Evolutionary conservation across 176 grass and related monocot genomes (phyloP), one percentile per base, ranked within the genome.

Genomic region (Hyparrhenia diplandra): DNA sequence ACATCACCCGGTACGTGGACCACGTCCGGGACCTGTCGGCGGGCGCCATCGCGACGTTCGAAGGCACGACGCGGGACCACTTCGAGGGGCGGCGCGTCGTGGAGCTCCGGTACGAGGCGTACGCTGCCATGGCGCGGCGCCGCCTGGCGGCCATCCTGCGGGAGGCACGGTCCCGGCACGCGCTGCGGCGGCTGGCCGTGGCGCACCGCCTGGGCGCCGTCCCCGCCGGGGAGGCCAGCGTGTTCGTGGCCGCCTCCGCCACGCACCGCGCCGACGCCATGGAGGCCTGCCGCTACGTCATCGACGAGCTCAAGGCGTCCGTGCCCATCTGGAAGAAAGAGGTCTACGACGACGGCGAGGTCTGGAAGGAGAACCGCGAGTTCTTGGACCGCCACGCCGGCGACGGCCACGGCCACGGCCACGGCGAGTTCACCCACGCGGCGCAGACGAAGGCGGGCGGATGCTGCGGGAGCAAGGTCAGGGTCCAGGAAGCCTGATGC

Each of bases 261-360:
- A 88, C 90, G 69, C 95, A 94, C 86, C 95, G 92, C 46, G 76
- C 87, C n/a, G 95, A 94, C 71, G 95, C 95, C 27, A 87, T 97
- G 85, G 95, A 94, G 74, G 95, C 95, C 4, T 94, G 95, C 83
- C 70, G 90, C 4, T 97, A 86, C 89, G 76, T 97, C 21, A 97
- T 92, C 84, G 95, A 97, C 82, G 95, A 97, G 80, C 68, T 94
- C 82, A 97, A 97, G 83, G 95, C 92, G 47, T 89, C 92, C 41
- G 95, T 94, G 77, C 95, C 95, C 17, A 89, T 97, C 60, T 97
- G 95, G 95, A 97, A 97, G 85, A 94, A 94, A 87, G 95, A 97
- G 83, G 95, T 97, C 13, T 97, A 97, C 87, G 95, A 92, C 25
- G 89, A 97, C 86, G 94, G 94, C 69, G 94, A 97, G 87, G 89